Percentiles rank a stretch among this genome's conserved stretches.
Evolutionary conservation across 208 protist genomes (phyloP).

Genomic region (Leishmania braziliensis): DNA sequence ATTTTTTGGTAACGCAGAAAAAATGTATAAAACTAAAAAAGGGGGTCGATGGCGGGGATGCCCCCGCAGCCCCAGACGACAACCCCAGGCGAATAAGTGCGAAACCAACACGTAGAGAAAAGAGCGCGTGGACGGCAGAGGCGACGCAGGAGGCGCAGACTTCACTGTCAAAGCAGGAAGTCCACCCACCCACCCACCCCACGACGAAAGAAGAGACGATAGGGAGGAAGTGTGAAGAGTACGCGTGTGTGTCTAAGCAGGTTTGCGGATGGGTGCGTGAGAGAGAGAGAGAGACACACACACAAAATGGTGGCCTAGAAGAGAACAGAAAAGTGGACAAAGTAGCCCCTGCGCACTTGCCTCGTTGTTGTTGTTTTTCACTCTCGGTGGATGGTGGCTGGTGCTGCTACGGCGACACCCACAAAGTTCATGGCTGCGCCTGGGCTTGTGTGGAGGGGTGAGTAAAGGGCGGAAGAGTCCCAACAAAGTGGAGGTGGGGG

Average conservation of each 20-base stretch:
- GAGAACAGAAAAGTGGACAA: background rate
- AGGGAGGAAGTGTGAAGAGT: background rate
- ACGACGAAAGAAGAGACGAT: background rate
- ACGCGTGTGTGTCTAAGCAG: no score
- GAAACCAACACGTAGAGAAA: background rate
- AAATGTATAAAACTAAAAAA: no score
- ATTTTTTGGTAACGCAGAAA: no score
- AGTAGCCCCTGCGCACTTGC: background rate
- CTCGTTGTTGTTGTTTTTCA: background rate
- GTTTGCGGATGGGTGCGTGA: background rate
- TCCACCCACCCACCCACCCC: background rate
- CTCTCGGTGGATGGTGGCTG: background rate
- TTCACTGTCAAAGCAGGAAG: background rate
- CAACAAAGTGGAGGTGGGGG: background rate
- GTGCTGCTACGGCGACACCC: background rate
- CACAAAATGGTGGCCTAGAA: background rate
- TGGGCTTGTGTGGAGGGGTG: background rate
- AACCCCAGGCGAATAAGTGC: background rate
- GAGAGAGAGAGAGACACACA: background rate
- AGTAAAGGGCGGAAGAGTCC: background rate
- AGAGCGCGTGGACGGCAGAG: background rate
- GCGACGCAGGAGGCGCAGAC: background rate
- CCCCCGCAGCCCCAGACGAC: background rate
- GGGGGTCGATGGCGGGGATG: no score
- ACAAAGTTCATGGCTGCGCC: background rate